Evolutionary conservation across 495 filamentous ascomycete genomes (phyloP).

Genomic region (Lophium mytilinum): DNA sequence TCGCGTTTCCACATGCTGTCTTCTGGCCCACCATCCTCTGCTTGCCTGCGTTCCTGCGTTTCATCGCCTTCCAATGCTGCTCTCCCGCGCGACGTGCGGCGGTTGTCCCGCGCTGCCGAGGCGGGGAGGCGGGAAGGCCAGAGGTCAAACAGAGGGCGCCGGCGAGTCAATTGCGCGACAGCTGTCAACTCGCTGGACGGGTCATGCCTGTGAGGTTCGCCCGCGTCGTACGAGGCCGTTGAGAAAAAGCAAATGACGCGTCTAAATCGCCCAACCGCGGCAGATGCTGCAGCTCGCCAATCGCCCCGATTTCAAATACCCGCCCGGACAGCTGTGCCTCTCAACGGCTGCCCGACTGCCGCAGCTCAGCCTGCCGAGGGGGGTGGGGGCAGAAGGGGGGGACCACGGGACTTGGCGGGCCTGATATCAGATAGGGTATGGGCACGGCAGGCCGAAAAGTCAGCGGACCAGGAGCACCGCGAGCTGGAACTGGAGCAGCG

Average conservation of each 20-base stretch:
- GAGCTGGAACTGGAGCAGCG: too few relatives aligned
- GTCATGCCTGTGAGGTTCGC: conserved; percentile 4
- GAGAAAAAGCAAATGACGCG: conserved; percentile 12
- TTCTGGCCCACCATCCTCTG: neutral
- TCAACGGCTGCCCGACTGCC: too few relatives aligned
- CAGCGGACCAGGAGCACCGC: too few relatives aligned
- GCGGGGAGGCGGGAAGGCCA: conserved; percentile 15
- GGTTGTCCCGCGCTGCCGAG: conserved; percentile 11
- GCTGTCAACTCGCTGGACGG: conserved; percentile 8
- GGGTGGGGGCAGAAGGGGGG: too few relatives aligned
- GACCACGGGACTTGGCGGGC: too few relatives aligned
- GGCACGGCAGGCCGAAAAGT: too few relatives aligned
- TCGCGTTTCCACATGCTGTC: neutral
- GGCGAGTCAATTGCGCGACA: conserved; percentile 1
- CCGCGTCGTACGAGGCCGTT: neutral
- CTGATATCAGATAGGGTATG: too few relatives aligned
- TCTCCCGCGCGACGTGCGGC: neutral
- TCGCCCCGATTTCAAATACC: conserved; percentile 4
- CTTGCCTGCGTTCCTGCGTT: too few relatives aligned
- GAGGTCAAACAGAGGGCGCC: conserved; percentile 13
- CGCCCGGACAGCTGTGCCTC: too few relatives aligned
- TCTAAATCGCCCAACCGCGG: conserved; percentile 17
- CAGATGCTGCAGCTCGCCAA: conserved; percentile 26
- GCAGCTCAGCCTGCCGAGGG: too few relatives aligned
- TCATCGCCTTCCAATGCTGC: neutral